Conservation (phyloP, 495 filamentous ascomycete genomes). For the Penicillium macrosclerotiorum region DNA sequence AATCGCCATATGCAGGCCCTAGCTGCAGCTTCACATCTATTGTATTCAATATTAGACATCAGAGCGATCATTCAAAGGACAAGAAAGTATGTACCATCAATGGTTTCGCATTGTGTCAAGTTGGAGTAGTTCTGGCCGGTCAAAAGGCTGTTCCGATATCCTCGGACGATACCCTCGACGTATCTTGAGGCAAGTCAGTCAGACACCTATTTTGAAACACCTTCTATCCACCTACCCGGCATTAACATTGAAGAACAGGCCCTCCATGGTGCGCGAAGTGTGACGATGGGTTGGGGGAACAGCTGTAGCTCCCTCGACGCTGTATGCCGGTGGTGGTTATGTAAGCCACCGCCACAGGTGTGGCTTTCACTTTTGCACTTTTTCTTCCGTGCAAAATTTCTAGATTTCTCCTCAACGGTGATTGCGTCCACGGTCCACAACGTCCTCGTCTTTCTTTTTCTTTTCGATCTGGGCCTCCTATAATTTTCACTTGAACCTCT, state of each 20-base stretch:
- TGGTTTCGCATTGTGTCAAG: slow-evolving; percentile 96
- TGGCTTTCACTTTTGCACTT: slow-evolving; percentile 30
- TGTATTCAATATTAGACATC: slow-evolving; percentile 5
- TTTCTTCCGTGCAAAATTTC: slow-evolving; percentile 34
- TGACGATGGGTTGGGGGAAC: slow-evolving; percentile 17
- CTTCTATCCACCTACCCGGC: slow-evolving; percentile 63
- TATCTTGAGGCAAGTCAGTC: slow-evolving; percentile 57
- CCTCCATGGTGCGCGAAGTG: slow-evolving; percentile 68
- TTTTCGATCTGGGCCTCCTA: slow-evolving; percentile 15
- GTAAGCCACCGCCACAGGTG: slow-evolving; percentile 30
- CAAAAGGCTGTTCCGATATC: slow-evolving; percentile 92
- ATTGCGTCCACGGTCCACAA: slow-evolving; percentile 24
- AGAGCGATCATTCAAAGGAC: not conserved
- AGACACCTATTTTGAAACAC: slow-evolving; percentile 1
- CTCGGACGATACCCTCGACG: slow-evolving; percentile 94
- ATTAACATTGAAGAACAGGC: slow-evolving; percentile 93
- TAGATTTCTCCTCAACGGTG: slow-evolving; percentile 29
- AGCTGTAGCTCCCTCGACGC: slow-evolving; percentile 20
- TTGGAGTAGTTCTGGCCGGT: slow-evolving; percentile 91
- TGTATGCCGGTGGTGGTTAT: slow-evolving; percentile 17
- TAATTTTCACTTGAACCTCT: slow-evolving; percentile 14
- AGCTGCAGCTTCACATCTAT: slow-evolving; percentile 97
- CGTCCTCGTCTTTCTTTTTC: slow-evolving; percentile 18
- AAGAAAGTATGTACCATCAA: slow-evolving; percentile 68
- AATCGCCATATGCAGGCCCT: slow-evolving; percentile 93